These are phyloP conservation scores for Leccinum variicolor DNA, from an alignment of 768 basidiomycete genomes.

Conservation along the genomic window DNA sequence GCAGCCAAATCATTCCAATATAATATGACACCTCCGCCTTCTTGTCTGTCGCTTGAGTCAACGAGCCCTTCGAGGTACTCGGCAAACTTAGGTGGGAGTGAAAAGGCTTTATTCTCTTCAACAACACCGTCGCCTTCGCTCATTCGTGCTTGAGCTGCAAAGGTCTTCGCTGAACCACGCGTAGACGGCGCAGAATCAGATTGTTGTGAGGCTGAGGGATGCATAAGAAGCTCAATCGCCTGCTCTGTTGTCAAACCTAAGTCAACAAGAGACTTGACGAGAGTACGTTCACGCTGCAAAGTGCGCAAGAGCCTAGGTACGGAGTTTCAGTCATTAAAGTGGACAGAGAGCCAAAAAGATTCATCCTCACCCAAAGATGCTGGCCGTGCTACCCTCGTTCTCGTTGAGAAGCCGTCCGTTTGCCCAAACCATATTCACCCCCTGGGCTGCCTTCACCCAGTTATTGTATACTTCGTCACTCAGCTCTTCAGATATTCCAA, in stretches of 20 bases:
- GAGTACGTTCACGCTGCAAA: constrained; percentile 65
- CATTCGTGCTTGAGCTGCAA: constrained; percentile 1
- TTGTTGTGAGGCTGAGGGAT: constrained; percentile 55
- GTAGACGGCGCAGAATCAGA: constrained; percentile 1
- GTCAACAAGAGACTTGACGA: constrained; percentile 55
- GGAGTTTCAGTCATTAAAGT: constrained; percentile 6
- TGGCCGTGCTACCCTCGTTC: constrained; percentile 58
- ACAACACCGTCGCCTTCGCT: constrained; percentile 42
- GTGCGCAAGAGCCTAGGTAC: constrained; percentile 56
- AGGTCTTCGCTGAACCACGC: constrained; percentile 11
- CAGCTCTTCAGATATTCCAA: constrained; percentile 50
- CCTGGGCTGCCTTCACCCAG: constrained; percentile 46
- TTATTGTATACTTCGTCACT: constrained; percentile 56
- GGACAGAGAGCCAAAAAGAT: neutral
- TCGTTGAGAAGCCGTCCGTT: constrained; percentile 67
- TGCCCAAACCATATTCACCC: constrained; percentile 66
- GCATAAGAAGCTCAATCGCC: constrained; percentile 71
- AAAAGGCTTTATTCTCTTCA: constrained; percentile 72
- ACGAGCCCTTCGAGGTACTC: constrained; percentile 64
- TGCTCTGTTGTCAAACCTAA: constrained; percentile 62
- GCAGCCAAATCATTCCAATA: constrained; percentile 94
- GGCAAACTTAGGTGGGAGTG: constrained; percentile 46
- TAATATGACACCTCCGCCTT: constrained; percentile 68
- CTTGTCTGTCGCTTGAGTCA: constrained; percentile 84
- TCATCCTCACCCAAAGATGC: constrained; percentile 49